Evolutionary conservation across 23 red algal species (phyloP), one percentile per base, ranked within the genome.

Genomic region (Porphyridium purpureum): DNA sequence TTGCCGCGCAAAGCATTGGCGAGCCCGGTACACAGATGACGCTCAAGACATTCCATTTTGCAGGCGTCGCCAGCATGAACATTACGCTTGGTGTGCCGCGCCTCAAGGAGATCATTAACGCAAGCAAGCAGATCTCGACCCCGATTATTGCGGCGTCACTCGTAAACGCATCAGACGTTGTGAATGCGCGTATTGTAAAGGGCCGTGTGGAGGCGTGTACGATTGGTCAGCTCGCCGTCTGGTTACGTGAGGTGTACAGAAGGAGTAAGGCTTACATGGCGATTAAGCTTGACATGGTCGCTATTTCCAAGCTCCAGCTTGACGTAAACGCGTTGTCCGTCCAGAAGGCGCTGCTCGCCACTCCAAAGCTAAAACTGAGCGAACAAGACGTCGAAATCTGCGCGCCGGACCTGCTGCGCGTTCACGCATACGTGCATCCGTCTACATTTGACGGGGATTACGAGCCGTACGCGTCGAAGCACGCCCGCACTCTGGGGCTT

Each of bases 21-120:
- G 90, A 98, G 52, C 90, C 90, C 21, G 79, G 64, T 33, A 98
- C 90, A 8, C 90, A 98, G 66, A 98, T 98, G 90, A 98, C 90
- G 11, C 67, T 98, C 54, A 98, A 98, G 64, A 98, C 90, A 4
- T 98, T 98, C 60, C 90, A 98, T 69, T 98, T 98, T 64, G 90
- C 90, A n/a, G 90, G 90, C 26, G 80, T 84, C 5, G 80, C 90
- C 8, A 52, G 63, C 4, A 98, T 98, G 90, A 98, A 84, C 47
- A 98, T 98, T 40, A 98, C 90, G 4, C 75, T 67, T 33, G 90
- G 90, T 69, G 90, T 98, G 47, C 90, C 90, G 15, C 59, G 90
- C 29, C 57, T 98, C 44, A 98, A 86, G 34, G 90, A 98, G 72
- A 83, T 98, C 22, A 85, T 98, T 23, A 98, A 98, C 64, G 90